Evolutionary conservation across 192 early-diverging fungal genomes (phyloP).

Genomic region (Pilaira anomala): DNA sequence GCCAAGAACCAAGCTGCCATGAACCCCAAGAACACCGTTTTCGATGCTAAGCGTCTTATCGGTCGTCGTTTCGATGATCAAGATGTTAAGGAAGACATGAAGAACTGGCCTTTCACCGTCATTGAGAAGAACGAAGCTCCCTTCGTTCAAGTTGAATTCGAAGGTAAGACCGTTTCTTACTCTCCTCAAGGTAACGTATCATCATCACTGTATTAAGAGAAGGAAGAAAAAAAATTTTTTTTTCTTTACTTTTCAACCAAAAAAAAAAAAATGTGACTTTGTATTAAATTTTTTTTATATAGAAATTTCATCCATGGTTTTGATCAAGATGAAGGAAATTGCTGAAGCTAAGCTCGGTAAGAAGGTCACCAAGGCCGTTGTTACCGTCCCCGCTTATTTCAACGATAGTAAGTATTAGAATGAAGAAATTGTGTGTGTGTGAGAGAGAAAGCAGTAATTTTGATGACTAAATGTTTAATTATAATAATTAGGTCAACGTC

Average conservation of each 20-base stretch:
- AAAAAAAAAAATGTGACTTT: background rate
- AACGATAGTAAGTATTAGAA: conserved; percentile 61
- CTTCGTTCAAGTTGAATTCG: conserved; percentile 77
- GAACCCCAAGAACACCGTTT: conserved; percentile 90
- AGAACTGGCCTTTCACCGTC: conserved; percentile 85
- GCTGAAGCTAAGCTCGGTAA: conserved; percentile 59
- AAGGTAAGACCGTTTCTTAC: conserved; percentile 79
- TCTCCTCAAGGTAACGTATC: conserved; percentile 62
- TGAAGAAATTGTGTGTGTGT: background rate
- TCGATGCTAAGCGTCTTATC: conserved; percentile 89
- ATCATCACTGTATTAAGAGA: background rate
- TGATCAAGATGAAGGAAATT: conserved; percentile 71
- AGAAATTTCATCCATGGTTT: conserved; percentile 74
- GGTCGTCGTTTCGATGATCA: conserved; percentile 84
- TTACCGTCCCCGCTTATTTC: conserved; percentile 82
- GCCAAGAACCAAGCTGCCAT: conserved; percentile 90
- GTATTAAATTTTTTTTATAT: conserved; percentile 2
- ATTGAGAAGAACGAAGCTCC: conserved; percentile 67
- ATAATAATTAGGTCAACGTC: conserved; percentile 72
- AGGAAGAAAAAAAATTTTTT: background rate
- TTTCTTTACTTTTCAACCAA: no score
- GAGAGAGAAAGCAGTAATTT: background rate
- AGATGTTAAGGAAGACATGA: conserved; percentile 75
- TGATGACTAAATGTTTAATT: conserved; percentile 19
- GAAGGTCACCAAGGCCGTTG: conserved; percentile 68